Evolutionary conservation across 768 basidiomycete species (phyloP).

Genomic region (Crassisporium funariophilum): DNA sequence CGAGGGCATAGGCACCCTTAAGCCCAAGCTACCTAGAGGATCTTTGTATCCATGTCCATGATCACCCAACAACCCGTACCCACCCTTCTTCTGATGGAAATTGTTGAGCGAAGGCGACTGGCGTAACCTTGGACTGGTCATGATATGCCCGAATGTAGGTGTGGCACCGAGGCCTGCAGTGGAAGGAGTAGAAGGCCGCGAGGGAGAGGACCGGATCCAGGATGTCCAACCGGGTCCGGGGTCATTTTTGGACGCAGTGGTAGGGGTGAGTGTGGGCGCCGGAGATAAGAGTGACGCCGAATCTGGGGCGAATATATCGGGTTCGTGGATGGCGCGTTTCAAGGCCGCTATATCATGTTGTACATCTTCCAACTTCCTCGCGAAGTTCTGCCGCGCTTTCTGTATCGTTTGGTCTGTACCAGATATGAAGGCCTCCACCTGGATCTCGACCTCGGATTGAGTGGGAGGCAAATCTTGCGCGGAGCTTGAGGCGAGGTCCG

Average conservation of each 20-base stretch:
- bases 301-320: conserved; percentile 24
- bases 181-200: conserved; percentile 43
- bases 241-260: conserved; percentile 1
- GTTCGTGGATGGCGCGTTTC: conserved; percentile 59
- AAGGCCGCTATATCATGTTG: conserved; percentile 75
- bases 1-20: conserved; percentile 64
- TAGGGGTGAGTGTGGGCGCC: conserved; percentile 11
- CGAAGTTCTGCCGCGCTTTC: conserved; percentile 50
- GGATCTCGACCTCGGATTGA: conserved; percentile 43
- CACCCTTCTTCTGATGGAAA: conserved; percentile 8
- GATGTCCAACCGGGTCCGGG: conserved; percentile 51
- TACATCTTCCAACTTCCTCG: conserved; percentile 67
- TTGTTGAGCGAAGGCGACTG: conserved; percentile 42
- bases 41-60: conserved; percentile 23
- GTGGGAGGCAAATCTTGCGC: conserved; percentile 16
- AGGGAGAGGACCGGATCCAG: conserved; percentile 46
- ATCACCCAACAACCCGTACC: conserved; percentile 12
- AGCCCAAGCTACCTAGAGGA: conserved; percentile 46
- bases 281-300: conserved; percentile 13
- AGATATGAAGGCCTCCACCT: conserved; percentile 58
- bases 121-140: conserved; percentile 64
- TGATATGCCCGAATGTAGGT: conserved; percentile 72
- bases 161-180: conserved; percentile 24
- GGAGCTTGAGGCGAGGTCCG: background rate
- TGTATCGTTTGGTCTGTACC: conserved; percentile 51